A percentile compares a stretch with the other conserved stretches of the same genome.
Evolutionary conservation across 1,284 basidiomycete genomes (phyloP).

Genomic region (Pyrrhoderma lamaoense): DNA sequence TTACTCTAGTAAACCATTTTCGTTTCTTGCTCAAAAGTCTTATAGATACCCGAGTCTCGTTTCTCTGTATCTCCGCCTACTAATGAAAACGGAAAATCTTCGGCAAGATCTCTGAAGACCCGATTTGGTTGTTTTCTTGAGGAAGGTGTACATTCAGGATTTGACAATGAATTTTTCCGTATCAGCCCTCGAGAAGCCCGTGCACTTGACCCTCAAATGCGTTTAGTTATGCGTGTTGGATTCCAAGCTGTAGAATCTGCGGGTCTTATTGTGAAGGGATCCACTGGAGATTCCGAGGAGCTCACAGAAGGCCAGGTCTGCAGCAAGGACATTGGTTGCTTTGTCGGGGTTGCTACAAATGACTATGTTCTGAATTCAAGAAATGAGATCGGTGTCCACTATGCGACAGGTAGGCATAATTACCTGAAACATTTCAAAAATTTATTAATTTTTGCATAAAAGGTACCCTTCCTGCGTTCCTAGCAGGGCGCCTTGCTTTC

Average conservation of each 20-base stretch:
- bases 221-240: slow-evolving; percentile 55
- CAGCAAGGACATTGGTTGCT: slow-evolving; percentile 41
- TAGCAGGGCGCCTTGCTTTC: slow-evolving; percentile 65
- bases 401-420: slow-evolving; percentile 50
- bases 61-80: slow-evolving; percentile 43
- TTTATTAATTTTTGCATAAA: slow-evolving; percentile 5
- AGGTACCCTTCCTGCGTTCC: slow-evolving; percentile 63
- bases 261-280: slow-evolving; percentile 56
- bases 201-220: slow-evolving; percentile 70
- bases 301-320: slow-evolving; percentile 4
- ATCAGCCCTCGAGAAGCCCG: slow-evolving; percentile 65
- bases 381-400: slow-evolving; percentile 59
- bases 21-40: slow-evolving; percentile 2
- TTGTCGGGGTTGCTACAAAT: slow-evolving; percentile 58
- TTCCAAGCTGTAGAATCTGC: slow-evolving; percentile 63
- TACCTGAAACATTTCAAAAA: neutral
- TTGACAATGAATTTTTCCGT: slow-evolving; percentile 65
- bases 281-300: slow-evolving; percentile 18
- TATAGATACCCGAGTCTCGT: slow-evolving; percentile 51
- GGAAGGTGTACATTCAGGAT: slow-evolving; percentile 38
- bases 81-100: slow-evolving; percentile 22
- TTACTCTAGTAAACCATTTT: slow-evolving; percentile 1
- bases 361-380: slow-evolving; percentile 62
- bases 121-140: slow-evolving; percentile 58
- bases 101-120: slow-evolving; percentile 38